phyloP scores from a whole-genome alignment of 148 eudicot genomes.

The Persicaria tinctoria region DNA sequence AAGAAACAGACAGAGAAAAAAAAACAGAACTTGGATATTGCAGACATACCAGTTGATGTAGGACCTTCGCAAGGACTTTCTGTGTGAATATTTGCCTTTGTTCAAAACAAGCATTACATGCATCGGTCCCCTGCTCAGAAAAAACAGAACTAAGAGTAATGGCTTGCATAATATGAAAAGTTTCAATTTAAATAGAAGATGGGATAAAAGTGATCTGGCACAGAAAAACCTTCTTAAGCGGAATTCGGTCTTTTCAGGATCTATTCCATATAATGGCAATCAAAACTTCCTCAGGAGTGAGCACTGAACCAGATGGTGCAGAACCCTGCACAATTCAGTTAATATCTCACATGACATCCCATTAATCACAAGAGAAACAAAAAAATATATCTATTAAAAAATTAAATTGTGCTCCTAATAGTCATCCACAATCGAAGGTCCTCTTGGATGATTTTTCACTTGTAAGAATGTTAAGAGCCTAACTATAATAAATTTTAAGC shows the following conservation, averaged over 20 bases:
- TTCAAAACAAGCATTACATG: constrained; percentile 93
- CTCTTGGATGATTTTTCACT: no score
- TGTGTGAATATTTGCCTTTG: constrained; percentile 53
- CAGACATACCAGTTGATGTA: no score
- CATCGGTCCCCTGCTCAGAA: constrained; percentile 75
- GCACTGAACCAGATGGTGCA: no score
- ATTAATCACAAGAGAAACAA: no score
- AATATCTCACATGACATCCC: no score
- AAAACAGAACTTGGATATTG: neutral
- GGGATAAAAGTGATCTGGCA: neutral
- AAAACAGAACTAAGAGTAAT: neutral
- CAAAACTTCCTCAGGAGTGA: constrained; percentile 17
- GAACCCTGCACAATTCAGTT: no score
- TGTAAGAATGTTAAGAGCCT: neutral
- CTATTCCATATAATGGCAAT: constrained; percentile 85
- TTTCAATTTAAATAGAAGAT: neutral
- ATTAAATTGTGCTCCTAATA: no score
- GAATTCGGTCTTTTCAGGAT: constrained; percentile 85
- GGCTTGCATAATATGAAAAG: neutral
- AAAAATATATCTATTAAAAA: no score
- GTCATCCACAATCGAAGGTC: no score
- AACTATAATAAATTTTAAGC: neutral
- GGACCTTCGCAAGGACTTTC: no score
- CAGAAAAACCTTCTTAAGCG: constrained; percentile 72
- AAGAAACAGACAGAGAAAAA: neutral